These are phyloP conservation scores for Balansia obtecta DNA, from an alignment of 2,329 filamentous ascomycete species.

Conservation along the genomic window DNA sequence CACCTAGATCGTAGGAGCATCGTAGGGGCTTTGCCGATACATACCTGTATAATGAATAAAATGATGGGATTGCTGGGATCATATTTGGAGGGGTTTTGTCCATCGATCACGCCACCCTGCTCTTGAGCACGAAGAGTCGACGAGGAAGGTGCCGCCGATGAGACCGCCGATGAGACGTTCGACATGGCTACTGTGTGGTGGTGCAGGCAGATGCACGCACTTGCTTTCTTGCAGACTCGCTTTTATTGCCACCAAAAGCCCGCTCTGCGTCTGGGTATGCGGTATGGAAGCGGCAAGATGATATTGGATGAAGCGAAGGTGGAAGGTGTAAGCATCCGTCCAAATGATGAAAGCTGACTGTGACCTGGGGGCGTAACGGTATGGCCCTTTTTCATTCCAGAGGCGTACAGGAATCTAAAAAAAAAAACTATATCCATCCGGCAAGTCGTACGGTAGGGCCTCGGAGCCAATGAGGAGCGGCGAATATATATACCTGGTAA, in stretches of 20 bases:
- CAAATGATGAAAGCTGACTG: background rate
- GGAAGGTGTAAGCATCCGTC: too few species aligned
- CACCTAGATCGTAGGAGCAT: background rate
- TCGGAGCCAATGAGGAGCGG: too few species aligned
- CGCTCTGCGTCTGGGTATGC: too few species aligned
- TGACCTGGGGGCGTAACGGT: background rate
- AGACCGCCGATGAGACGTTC: constrained; percentile 7
- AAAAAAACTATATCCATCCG: background rate
- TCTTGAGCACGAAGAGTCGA: constrained; percentile 20
- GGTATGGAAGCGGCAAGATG: too few species aligned
- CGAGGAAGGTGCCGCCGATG: constrained; percentile 17
- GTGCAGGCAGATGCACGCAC: background rate
- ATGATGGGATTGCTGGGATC: constrained; percentile 60
- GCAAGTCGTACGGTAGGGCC: too few species aligned
- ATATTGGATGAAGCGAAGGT: too few species aligned
- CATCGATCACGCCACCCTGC: constrained; percentile 56
- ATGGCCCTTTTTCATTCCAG: background rate
- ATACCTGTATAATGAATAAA: constrained; percentile 62
- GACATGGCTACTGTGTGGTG: constrained; percentile 5
- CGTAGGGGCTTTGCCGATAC: background rate
- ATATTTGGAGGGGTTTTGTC: constrained; percentile 55
- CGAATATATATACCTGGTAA: too few species aligned
- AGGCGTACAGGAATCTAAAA: background rate
- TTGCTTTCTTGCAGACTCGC: too few species aligned
- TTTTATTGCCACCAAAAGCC: too few species aligned